These are phyloP conservation scores for slime mould (Dictyostelium discoideum) DNA, from an alignment of 78 protist species.

Conservation along the genomic window DNA sequence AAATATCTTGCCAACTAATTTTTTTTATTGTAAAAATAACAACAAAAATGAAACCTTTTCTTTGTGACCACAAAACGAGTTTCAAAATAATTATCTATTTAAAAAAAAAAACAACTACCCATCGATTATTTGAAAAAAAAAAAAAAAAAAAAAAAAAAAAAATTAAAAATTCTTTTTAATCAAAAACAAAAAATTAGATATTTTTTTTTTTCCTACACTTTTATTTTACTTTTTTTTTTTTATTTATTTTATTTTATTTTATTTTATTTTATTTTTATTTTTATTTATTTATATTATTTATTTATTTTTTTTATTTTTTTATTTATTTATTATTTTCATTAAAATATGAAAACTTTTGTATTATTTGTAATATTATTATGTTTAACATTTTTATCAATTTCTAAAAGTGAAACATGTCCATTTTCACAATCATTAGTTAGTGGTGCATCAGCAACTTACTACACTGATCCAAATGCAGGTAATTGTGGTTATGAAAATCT, in stretches of 20 bases:
- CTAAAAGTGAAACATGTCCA: not conserved
- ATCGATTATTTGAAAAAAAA: not conserved
- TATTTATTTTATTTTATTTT: no score
- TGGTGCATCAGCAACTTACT: not conserved
- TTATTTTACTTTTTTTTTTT: not conserved
- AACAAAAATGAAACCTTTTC: no score
- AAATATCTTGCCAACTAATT: no score
- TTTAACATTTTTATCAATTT: not conserved
- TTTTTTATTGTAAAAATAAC: no score
- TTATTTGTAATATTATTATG: not conserved
- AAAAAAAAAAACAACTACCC: not conserved
- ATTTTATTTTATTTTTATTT: no score
- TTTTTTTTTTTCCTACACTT: not conserved
- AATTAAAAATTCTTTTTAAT: no score
- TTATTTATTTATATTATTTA: not conserved
- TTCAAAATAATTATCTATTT: no score
- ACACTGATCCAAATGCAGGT: not conserved
- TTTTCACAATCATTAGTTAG: not conserved
- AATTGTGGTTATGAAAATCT: slow-evolving; percentile 18
- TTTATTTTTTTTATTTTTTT: not conserved
- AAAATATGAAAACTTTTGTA: not conserved
- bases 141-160: not conserved
- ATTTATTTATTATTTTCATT: not conserved
- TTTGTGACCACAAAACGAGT: no score
- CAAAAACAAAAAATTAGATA: not conserved